Conservation (phyloP, 345 rosid genomes). For the thale cress (Arabidopsis thaliana) region TAIR10.1 NC_003074.8:4497501-4498000, state of each 20-base stretch:
- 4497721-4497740: too few species aligned
- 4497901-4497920: not conserved
- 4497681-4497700: too few species aligned
- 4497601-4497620: not conserved
- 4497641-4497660: too few species aligned
- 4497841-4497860: not conserved
- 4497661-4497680: too few species aligned
- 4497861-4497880: slow-evolving; percentile 2
- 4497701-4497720: too few species aligned
- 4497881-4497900: not conserved
- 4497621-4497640: too few species aligned
- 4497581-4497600: not conserved
- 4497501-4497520: slow-evolving; percentile 24
- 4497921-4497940: not conserved
- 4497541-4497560: not conserved
- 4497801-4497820: not conserved
- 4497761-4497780: too few species aligned
- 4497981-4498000: slow-evolving; percentile 22
- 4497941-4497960: too few species aligned
- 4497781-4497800: not conserved
- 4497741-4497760: too few species aligned
- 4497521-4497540: slow-evolving; percentile 13
- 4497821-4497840: not conserved
- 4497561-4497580: too few species aligned
- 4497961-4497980: not conserved